phyloP scores from a whole-genome alignment of 176 grass and related monocot genomes.

The Poa pratensis region DNA sequence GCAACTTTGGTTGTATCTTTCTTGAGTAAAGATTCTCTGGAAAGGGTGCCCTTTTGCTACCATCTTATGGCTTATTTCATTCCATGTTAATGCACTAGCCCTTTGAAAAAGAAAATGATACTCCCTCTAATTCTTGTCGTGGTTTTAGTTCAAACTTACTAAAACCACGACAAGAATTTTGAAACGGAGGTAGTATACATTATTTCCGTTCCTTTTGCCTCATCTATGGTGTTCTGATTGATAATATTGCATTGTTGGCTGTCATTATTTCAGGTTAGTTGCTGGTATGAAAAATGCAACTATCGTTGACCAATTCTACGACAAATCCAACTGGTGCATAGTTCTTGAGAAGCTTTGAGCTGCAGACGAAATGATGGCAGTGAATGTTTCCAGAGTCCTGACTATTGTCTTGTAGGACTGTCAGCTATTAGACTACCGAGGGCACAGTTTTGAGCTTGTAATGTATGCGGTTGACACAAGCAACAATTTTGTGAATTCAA shows the following conservation, averaged over 20 bases:
- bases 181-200: neutral
- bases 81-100: neutral
- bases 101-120: neutral
- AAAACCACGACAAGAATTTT: no score
- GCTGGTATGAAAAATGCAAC: slow-evolving; percentile 70
- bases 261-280: slow-evolving; percentile 72
- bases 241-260: slow-evolving; percentile 29
- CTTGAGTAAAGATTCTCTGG: neutral
- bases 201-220: slow-evolving; percentile 34
- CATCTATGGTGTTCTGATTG: slow-evolving; percentile 1
- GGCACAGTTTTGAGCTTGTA: slow-evolving; percentile 20
- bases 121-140: no score
- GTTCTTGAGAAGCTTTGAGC: slow-evolving; percentile 87
- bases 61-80: neutral
- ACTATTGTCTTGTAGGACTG: slow-evolving; percentile 10
- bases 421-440: neutral
- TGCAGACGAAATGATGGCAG: neutral
- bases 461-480: neutral
- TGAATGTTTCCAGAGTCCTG: neutral
- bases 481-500: neutral
- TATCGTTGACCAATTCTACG: slow-evolving; percentile 82
- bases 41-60: neutral
- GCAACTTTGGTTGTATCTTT: slow-evolving; percentile 7
- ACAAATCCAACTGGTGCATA: slow-evolving; percentile 99
- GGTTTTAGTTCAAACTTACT: no score